phyloP scores from a whole-genome alignment of 768 basidiomycete genomes.

The Boletus tomentosulus region DNA sequence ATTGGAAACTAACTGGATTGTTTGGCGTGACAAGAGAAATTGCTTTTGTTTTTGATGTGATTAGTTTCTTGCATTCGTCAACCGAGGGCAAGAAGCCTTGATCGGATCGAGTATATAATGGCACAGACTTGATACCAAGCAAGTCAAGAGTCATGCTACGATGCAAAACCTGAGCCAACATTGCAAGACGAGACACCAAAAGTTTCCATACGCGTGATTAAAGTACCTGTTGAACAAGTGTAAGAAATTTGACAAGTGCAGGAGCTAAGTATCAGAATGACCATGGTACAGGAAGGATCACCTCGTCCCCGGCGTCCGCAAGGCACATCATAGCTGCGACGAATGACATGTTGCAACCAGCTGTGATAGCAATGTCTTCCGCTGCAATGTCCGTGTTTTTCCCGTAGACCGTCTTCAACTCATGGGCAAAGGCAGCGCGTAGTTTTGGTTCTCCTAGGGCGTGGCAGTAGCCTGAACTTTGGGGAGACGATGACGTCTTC shows the following conservation, averaged over 20 bases:
- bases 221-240: conserved; percentile 48
- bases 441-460: conserved; percentile 56
- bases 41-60: conserved; percentile 58
- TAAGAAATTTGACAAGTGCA: background rate
- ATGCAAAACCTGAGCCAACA: background rate
- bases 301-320: conserved; percentile 66
- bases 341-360: conserved; percentile 75
- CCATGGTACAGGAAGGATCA: conserved; percentile 73
- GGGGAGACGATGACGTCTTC: conserved; percentile 38
- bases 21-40: conserved; percentile 77
- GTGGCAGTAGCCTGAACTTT: conserved; percentile 51
- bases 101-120: conserved; percentile 46
- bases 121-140: conserved; percentile 55
- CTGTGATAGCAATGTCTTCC: conserved; percentile 63
- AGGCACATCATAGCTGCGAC: conserved; percentile 56
- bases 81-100: conserved; percentile 60
- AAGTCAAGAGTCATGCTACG: conserved; percentile 65
- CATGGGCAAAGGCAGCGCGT: conserved; percentile 48
- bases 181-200: background rate
- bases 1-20: conserved; percentile 51
- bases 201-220: conserved; percentile 47
- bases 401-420: conserved; percentile 62
- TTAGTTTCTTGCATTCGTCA: conserved; percentile 44
- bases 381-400: conserved; percentile 40
- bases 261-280: conserved; percentile 21